Evolutionary conservation across 371 early-diverging fungal genomes (phyloP).

Genomic region (Capniomyces stellatus): DNA sequence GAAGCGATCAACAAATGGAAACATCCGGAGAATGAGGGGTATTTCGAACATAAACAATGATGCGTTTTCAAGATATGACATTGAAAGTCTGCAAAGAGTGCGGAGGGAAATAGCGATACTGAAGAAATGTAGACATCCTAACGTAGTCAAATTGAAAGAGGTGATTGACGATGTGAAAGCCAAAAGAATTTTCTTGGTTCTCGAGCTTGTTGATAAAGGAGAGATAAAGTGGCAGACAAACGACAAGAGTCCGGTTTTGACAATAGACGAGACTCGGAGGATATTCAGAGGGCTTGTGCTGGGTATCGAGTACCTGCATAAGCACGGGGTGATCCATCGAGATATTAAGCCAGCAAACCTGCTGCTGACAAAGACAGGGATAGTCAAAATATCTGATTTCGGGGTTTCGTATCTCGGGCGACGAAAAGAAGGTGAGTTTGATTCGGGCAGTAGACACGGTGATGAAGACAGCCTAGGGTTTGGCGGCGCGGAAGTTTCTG

Average conservation of each 20-base stretch:
- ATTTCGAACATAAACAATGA: neutral
- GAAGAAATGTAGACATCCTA: conserved; percentile 83
- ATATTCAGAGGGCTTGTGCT: conserved; percentile 79
- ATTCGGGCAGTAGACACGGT: neutral
- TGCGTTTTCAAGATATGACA: conserved; percentile 14
- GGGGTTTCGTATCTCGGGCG: conserved; percentile 54
- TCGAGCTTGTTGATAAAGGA: conserved; percentile 82
- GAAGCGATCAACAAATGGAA: conserved; percentile 18
- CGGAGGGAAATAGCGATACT: conserved; percentile 86
- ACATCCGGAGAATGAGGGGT: conserved; percentile 5
- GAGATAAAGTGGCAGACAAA: conserved; percentile 75
- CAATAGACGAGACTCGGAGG: conserved; percentile 40
- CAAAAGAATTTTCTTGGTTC: conserved; percentile 72
- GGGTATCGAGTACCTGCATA: conserved; percentile 84
- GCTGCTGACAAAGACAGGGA: conserved; percentile 40
- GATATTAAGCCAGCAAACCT: conserved; percentile 94
- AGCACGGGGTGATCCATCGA: conserved; percentile 83
- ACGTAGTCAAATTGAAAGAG: conserved; percentile 75
- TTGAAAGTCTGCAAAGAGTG: conserved; percentile 71
- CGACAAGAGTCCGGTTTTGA: conserved; percentile 40
- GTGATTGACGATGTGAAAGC: conserved; percentile 87
- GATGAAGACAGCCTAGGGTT: neutral
- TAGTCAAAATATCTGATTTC: conserved; percentile 89
- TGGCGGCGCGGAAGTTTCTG: neutral
- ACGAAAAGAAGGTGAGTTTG: conserved; percentile 5